Evolutionary conservation across 306 rosid genomes (phyloP), one percentile per base, ranked within the genome.

Genomic region (Vicia faba): DNA sequence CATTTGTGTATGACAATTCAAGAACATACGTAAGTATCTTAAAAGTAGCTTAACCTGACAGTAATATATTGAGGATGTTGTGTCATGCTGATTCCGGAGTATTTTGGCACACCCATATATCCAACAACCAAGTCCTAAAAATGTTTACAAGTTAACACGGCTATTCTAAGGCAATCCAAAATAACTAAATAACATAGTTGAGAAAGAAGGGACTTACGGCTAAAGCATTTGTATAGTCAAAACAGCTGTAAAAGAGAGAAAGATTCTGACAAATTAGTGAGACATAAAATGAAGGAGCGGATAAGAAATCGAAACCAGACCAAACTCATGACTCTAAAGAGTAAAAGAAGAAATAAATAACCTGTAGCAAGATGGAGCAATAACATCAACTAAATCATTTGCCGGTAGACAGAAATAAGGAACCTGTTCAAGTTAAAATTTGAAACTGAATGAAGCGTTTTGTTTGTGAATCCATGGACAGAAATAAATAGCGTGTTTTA

Each of bases 281-380:
- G 63, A 74, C 64, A 69, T 60, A 33, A 44, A 55, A 71, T 59
- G 15, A 46, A 66, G 25, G 35, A 55, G 61, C 6, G 60, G 12
- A 57, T 26, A 64, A 13, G 20, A 67, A 70, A 15, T 29, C 10
- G n/a, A 40, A 48, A 20, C 41, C 1, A 44, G 64, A 69, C 58
- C 11, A 26, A 46, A 62, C 29, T 31, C 11, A 0, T 31, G 33
- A 49, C 45, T 64, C 68, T 61, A 7, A 23, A 41, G 35, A 29
- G 41, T 41, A 60, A 53, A 59, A 43, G 48, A 54, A 36, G 13
- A 66, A n/a, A 75, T 48, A 66, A n/a, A 75, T 48, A 76, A 92
- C 98, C 98, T 92, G 76, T 89, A 92, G 82, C 98, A 92, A 79
- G 98, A 92, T 56, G 96, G 98, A 62, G 98, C 98, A 69, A 92